phyloP scores from a whole-genome alignment of 2,329 filamentous ascomycete genomes.

The Xylaria digitata region DNA sequence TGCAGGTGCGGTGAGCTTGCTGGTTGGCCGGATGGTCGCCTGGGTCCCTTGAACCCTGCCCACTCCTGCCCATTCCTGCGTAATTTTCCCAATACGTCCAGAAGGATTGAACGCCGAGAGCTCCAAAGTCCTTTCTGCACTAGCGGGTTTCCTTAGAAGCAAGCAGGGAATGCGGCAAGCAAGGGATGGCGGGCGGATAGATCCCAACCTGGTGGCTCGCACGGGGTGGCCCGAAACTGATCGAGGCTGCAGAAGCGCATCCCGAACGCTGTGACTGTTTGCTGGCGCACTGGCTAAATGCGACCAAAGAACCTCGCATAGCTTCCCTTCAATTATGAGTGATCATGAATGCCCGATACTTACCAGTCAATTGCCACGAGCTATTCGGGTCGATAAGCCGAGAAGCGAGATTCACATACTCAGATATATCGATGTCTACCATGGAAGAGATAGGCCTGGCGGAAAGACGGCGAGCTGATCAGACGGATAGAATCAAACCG shows the following conservation, averaged over 20 bases:
- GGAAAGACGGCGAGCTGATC: not conserved
- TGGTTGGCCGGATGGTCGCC: slow-evolving; percentile 39
- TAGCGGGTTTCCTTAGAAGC: slow-evolving; percentile 41
- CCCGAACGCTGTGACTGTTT: slow-evolving; percentile 34
- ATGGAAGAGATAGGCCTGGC: not conserved
- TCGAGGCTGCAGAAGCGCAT: slow-evolving; percentile 43
- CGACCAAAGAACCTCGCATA: slow-evolving; percentile 34
- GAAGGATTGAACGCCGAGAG: slow-evolving; percentile 38
- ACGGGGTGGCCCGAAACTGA: slow-evolving; percentile 51
- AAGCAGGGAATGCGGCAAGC: slow-evolving; percentile 47
- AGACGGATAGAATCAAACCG: not conserved
- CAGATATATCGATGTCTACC: not conserved
- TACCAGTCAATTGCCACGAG: slow-evolving; percentile 11
- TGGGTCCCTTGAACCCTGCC: slow-evolving; percentile 42
- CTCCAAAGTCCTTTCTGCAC: slow-evolving; percentile 44
- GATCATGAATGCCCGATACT: slow-evolving; percentile 8
- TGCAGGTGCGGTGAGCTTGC: slow-evolving; percentile 44
- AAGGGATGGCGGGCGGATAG: slow-evolving; percentile 48
- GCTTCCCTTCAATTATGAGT: slow-evolving; percentile 4
- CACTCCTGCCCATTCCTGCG: slow-evolving; percentile 30
- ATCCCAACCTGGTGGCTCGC: slow-evolving; percentile 50
- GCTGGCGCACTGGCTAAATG: slow-evolving; percentile 36
- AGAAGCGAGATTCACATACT: slow-evolving; percentile 12
- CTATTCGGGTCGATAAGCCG: slow-evolving; percentile 27
- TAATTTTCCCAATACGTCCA: slow-evolving; percentile 44